Base-by-base conservation (phyloP, 23 red algal genomes). In the Agarophyton chilense region DNA sequence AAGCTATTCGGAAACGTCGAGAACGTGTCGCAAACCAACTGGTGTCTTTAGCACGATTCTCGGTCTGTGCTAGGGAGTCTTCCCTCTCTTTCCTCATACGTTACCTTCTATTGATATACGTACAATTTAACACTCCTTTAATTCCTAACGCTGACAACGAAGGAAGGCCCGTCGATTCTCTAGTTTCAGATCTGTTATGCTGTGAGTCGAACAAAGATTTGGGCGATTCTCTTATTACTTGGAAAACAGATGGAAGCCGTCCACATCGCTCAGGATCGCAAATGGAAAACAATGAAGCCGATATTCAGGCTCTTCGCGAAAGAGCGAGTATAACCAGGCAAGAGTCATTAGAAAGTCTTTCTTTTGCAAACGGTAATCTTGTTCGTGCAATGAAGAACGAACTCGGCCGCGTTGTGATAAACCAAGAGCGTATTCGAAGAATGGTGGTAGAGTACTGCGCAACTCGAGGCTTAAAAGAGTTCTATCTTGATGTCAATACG, bases 361-460 rank as follows among this genome's bases (percentile, higher is more conserved):
- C 26, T 24, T 88, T 88, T 78, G 50, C 84, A 28, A 45, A 88
- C 35, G 84, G 84, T 6, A 52, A 88, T 88, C 60, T 88, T 35
- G 12, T 40, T 9, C 19, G 13, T 16, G 84, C 84, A 14, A 28
- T 88, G 47, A 53, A 62, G 52, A 88, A 88, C 36, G 84, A 88
- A 61, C 84, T 88, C 46, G 84, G 68, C 9, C 65, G 84, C 35
- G 84, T 88, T 31, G 36, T 46, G 42, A 44, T 88, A 47, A 64
- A 65, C 24, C 22, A 44, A 2, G 32, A 26, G 19, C 51, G 44
- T 22, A 35, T 88, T 41, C 67, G 84, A 53, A 56, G 26, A 53
- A 65, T 88, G 43, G 72, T 88, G 11, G 68, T 88, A 17, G 84
- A 88, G 6, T 88, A 88, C 50, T 88, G 68, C 50, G 84, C 84